phyloP scores from a whole-genome alignment of 2,329 filamentous ascomycete species.

The Botryotinia convoluta region DNA sequence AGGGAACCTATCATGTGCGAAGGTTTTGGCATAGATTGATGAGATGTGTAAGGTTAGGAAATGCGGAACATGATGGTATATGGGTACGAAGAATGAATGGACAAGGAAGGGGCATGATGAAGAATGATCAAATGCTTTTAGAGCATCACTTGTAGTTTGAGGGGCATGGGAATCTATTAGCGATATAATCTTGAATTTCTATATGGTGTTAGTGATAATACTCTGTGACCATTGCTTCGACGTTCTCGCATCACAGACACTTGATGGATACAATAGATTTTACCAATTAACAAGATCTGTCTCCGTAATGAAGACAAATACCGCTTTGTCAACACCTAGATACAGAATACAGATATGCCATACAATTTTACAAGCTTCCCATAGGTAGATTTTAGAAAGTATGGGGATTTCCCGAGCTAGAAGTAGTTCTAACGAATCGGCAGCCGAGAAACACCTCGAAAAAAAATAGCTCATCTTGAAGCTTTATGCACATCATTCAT shows the following conservation, averaged over 20 bases:
- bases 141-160: slow-evolving; percentile 19
- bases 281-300: neutral
- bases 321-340: neutral
- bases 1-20: neutral
- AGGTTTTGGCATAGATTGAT: neutral
- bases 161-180: slow-evolving; percentile 7
- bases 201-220: neutral
- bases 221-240: neutral
- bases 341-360: neutral
- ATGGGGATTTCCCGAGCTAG: neutral
- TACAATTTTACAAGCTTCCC: neutral
- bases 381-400: neutral
- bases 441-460: slow-evolving; percentile 6
- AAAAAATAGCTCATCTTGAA: slow-evolving; percentile 8
- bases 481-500: slow-evolving; percentile 8
- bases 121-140: slow-evolving; percentile 2
- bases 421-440: slow-evolving; percentile 12
- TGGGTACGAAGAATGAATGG: slow-evolving; percentile 8
- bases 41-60: neutral
- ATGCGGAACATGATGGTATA: slow-evolving; percentile 1
- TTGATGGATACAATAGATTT: neutral
- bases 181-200: slow-evolving; percentile 14
- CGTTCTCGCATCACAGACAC: neutral
- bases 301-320: neutral
- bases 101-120: neutral